Conservation (phyloP, 2,329 filamentous ascomycete species). For the Apiospora aurea region DNA sequence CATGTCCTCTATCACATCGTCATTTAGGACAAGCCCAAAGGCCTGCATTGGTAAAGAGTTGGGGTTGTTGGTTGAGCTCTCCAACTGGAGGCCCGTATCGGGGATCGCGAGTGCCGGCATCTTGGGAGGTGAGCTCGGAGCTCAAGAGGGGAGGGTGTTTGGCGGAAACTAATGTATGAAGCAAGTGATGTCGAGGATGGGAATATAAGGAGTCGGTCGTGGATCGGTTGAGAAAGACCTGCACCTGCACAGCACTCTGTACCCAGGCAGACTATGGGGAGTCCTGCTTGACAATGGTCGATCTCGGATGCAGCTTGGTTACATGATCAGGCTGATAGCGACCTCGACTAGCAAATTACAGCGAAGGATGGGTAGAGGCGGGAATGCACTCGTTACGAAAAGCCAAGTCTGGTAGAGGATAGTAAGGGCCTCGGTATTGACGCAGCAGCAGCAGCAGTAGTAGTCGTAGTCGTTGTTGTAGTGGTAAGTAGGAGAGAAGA, state of each 20-base stretch:
- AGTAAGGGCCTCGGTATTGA: not conserved
- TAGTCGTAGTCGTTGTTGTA: not conserved
- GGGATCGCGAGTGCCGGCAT: constrained; percentile 65
- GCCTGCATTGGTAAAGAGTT: constrained; percentile 59
- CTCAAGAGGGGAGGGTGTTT: constrained; percentile 20
- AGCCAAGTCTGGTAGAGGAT: constrained; percentile 14
- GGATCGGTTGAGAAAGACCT: constrained; percentile 32
- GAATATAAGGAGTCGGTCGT: constrained; percentile 25
- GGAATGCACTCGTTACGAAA: constrained; percentile 20
- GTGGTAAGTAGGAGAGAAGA: constrained; percentile 21
- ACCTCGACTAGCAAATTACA: constrained; percentile 24
- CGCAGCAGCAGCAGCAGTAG: not conserved
- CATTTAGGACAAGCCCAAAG: constrained; percentile 64
- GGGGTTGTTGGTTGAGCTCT: constrained; percentile 54
- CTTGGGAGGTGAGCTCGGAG: constrained; percentile 34
- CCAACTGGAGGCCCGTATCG: constrained; percentile 64
- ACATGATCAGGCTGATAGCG: constrained; percentile 37
- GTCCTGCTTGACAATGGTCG: constrained; percentile 43
- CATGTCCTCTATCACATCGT: constrained; percentile 67
- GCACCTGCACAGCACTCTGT: constrained; percentile 36
- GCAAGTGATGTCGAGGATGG: constrained; percentile 23
- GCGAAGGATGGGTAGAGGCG: not conserved
- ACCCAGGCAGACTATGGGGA: constrained; percentile 43
- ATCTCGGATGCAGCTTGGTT: constrained; percentile 41
- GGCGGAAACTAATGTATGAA: constrained; percentile 1